Evolutionary conservation across 2,329 filamentous ascomycete genomes (phyloP), one percentile per base, ranked within the genome.

Genomic region (Neofusicoccum kwambonambiense): DNA sequence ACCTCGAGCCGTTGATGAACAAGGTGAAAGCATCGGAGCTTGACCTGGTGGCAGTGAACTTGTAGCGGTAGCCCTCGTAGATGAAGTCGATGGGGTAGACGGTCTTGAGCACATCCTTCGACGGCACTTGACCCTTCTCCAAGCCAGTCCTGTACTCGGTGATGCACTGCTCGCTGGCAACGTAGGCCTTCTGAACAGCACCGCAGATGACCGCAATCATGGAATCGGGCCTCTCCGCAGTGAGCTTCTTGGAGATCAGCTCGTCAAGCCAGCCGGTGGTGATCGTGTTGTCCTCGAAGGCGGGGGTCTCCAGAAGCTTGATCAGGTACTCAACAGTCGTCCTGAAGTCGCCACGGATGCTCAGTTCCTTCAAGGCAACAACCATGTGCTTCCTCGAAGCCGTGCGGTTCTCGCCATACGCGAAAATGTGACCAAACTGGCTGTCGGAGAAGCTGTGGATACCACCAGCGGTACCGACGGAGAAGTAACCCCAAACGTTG

Each of bases 401-500:
- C 58, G 93, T 90, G 78, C 95, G 89, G 83, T 96, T 99, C 85
- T 99, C 95, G 67, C 95, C 95, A 73, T 98, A 99, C 61, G 95
- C 96, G 79, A 99, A 99, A 72, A 99, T 99, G 81, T 99, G 95
- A 81, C 95, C 95, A 73, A 99, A 99, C 76, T 99, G 95, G 75
- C 91, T 96, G 83, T 99, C 95, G 7, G 95, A 98, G 86, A 97
- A 99, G 80, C 92, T 97, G 87, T 99, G 95, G 70, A 99, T 99
- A 80, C 93, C 93, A 82, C 93, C 94, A 64, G 93, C 90, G 9
- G 93, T 95, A 82, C 93, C 92, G 78, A 99, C 95, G 62, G 95
- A 99, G 88, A 99, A 99, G 82, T 99, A 99, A 85, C 95, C 95
- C 95, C 95, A 99, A 64, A 98, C 95, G 72, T 99, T 99, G 68